Percentiles rank a stretch among this genome's conserved stretches.
These are phyloP conservation scores for Chiua virens DNA, from an alignment of 768 basidiomycete genomes.

Conservation along the genomic window DNA sequence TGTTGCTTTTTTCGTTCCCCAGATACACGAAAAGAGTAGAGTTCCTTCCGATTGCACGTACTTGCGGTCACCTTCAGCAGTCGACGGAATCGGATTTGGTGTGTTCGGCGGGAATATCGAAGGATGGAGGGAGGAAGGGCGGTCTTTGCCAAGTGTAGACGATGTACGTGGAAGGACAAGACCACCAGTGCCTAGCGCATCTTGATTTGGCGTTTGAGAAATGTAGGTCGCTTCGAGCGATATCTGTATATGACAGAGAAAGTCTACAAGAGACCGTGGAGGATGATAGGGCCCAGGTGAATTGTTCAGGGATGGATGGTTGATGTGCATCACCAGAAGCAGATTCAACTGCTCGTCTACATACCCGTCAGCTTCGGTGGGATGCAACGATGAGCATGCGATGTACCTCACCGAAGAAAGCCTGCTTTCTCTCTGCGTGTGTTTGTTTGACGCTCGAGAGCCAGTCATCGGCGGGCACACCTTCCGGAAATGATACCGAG, in stretches of 20 bases:
- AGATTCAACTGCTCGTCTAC: conserved; percentile 58
- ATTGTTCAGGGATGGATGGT: conserved; percentile 34
- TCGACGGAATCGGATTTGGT: conserved; percentile 79
- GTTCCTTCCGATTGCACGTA: conserved; percentile 82
- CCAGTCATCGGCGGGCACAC: conserved; percentile 52
- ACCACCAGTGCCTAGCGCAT: conserved; percentile 36
- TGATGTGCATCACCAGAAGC: conserved; percentile 41
- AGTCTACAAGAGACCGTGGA: conserved; percentile 47
- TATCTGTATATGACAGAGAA: conserved; percentile 70
- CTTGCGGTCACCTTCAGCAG: conserved; percentile 67
- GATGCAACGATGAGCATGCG: conserved; percentile 5
- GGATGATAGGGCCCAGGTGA: conserved; percentile 22
- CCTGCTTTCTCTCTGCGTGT: conserved; percentile 55
- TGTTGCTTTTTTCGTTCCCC: conserved; percentile 58
- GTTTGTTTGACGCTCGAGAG: conserved; percentile 44
- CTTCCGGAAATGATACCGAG: conserved; percentile 58
- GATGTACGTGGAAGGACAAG: conserved; percentile 56
- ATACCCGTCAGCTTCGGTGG: conserved; percentile 18
- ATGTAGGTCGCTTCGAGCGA: conserved; percentile 84
- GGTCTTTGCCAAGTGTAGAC: conserved; percentile 40
- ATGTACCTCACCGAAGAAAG: conserved; percentile 68
- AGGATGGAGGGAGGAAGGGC: conserved; percentile 44
- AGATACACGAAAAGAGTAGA: conserved; percentile 64
- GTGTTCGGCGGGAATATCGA: conserved; percentile 81
- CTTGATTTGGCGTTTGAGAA: conserved; percentile 43